Conservation (phyloP, 1,284 basidiomycete genomes). For the Fomitopsis palustris region DNA sequence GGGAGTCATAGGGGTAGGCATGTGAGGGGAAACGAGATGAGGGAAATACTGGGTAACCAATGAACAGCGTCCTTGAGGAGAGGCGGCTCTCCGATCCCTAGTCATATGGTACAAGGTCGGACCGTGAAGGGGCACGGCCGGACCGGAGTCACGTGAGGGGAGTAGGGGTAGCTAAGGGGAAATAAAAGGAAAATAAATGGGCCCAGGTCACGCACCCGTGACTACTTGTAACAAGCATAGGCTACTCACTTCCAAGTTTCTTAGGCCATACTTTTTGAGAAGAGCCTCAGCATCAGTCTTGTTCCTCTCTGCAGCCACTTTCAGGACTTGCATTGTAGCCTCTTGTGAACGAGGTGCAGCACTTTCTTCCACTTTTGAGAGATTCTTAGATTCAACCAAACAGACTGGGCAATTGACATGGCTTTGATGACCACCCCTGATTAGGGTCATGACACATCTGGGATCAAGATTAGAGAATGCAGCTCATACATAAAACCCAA, state of each 20-base stretch:
- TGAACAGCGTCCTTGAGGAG: too few relatives aligned
- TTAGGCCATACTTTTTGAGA: background rate
- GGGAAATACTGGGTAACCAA: too few relatives aligned
- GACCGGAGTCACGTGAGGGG: too few relatives aligned
- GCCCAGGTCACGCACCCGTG: too few relatives aligned
- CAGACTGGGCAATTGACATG: background rate
- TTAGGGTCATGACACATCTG: background rate
- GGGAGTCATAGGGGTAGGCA: too few relatives aligned
- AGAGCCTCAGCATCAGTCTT: background rate
- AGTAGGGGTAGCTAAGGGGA: too few relatives aligned
- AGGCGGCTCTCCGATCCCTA: too few relatives aligned
- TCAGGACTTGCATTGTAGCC: background rate
- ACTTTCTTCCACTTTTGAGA: background rate
- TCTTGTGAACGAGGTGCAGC: background rate
- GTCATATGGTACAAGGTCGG: too few relatives aligned
- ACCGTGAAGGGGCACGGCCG: too few relatives aligned
- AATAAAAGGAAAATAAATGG: too few relatives aligned
- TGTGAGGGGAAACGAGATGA: too few relatives aligned
- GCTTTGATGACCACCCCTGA: background rate
- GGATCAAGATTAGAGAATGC: background rate
- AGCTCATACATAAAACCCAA: background rate
- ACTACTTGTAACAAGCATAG: too few relatives aligned
- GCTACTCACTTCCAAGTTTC: background rate
- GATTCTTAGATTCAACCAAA: background rate
- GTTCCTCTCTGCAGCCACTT: background rate